phyloP scores from a whole-genome alignment of 805 yeast species.

The Candida nonsorbophila region DNA sequence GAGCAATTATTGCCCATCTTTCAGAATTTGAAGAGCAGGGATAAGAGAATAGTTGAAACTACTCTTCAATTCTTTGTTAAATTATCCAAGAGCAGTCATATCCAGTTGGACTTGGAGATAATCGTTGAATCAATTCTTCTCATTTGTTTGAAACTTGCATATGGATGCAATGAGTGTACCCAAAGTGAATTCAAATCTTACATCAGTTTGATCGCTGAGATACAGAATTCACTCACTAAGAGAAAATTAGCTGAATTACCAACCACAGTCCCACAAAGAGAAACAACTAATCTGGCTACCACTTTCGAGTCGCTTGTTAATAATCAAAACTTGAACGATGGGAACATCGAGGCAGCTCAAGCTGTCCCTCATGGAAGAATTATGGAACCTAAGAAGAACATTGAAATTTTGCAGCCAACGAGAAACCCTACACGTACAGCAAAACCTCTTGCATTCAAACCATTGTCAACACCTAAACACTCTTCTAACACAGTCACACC shows the following conservation, averaged over 20 bases:
- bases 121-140: slow-evolving; percentile 23
- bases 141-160: slow-evolving; percentile 26
- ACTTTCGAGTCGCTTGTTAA: slow-evolving; percentile 26
- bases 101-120: slow-evolving; percentile 24
- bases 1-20: slow-evolving; percentile 83
- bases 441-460: too few relatives aligned
- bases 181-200: slow-evolving; percentile 26
- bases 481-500: too few relatives aligned
- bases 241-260: slow-evolving; percentile 16
- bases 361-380: slow-evolving; percentile 1
- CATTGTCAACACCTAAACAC: too few relatives aligned
- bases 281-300: not conserved
- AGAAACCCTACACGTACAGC: too few relatives aligned
- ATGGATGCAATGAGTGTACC: slow-evolving; percentile 35
- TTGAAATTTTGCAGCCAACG: too few relatives aligned
- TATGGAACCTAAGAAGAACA: slow-evolving; percentile 5
- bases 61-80: slow-evolving; percentile 45
- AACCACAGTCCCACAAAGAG: slow-evolving; percentile 2
- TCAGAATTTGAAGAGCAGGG: slow-evolving; percentile 70
- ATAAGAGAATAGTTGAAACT: slow-evolving; percentile 50
- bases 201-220: slow-evolving; percentile 15
- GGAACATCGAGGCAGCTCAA: not conserved
- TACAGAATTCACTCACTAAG: slow-evolving; percentile 15
- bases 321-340: too few relatives aligned
- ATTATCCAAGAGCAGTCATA: slow-evolving; percentile 40